These are phyloP conservation scores for Cercospora nicotianae DNA, from an alignment of 2,329 filamentous ascomycete genomes.

Conservation along the genomic window DNA sequence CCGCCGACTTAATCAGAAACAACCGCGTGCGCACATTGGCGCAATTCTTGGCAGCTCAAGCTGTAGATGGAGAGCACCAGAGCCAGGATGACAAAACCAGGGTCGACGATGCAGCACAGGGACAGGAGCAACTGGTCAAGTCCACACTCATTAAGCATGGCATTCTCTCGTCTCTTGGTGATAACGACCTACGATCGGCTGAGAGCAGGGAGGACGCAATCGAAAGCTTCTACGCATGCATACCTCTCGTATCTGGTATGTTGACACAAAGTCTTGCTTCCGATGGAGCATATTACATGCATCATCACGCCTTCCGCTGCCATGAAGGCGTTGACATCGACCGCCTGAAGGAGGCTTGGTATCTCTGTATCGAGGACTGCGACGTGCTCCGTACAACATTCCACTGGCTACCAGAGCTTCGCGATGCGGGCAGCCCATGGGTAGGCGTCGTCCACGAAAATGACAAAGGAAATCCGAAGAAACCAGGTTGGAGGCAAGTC, in stretches of 20 bases:
- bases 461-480: background rate
- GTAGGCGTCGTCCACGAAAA: slow-evolving; percentile 15
- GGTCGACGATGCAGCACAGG: background rate
- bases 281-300: slow-evolving; percentile 20
- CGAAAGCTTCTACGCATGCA: slow-evolving; percentile 15
- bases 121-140: background rate
- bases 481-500: slow-evolving; percentile 3
- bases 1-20: slow-evolving; percentile 16
- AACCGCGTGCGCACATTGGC: slow-evolving; percentile 17
- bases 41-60: background rate
- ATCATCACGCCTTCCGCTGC: slow-evolving; percentile 19
- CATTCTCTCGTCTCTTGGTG: background rate
- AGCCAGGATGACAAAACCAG: background rate
- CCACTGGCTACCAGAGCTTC: slow-evolving; percentile 16
- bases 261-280: slow-evolving; percentile 21
- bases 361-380: slow-evolving; percentile 4
- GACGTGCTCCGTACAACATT: slow-evolving; percentile 23
- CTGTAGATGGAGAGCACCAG: background rate
- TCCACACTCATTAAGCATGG: background rate
- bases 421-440: slow-evolving; percentile 12
- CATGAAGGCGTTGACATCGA: slow-evolving; percentile 2
- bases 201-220: background rate
- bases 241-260: slow-evolving; percentile 23
- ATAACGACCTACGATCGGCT: background rate
- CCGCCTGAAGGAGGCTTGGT: slow-evolving; percentile 17